Conservation (phyloP, 2,329 filamentous ascomycete species). For the Simplicillium aogashimaense region DNA sequence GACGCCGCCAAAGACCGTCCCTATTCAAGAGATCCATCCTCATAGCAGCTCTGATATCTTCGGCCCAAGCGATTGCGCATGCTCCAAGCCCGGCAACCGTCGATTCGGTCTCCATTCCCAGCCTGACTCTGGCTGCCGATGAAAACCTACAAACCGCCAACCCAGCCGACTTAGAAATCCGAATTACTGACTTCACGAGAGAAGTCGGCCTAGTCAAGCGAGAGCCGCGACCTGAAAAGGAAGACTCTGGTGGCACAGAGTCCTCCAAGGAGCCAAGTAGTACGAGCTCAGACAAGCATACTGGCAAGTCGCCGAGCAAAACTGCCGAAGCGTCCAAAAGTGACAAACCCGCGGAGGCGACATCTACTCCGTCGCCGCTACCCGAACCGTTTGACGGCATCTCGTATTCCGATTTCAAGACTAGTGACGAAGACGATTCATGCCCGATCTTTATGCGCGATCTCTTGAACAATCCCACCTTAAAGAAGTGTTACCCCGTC, state of each 20-base stretch:
- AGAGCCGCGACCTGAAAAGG: not conserved
- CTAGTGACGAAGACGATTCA: constrained; percentile 30
- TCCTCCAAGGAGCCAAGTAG: not conserved
- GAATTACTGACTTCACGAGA: not conserved
- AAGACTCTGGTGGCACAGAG: not conserved
- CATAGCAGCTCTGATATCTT: too few relatives aligned
- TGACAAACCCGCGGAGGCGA: constrained; percentile 13
- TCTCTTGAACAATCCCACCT: constrained; percentile 56
- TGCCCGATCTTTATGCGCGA: constrained; percentile 60
- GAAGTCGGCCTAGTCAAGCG: constrained; percentile 1
- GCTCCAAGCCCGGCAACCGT: too few relatives aligned
- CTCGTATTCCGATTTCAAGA: constrained; percentile 52
- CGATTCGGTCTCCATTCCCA: too few relatives aligned
- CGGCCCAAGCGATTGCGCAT: too few relatives aligned
- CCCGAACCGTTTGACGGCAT: constrained; percentile 60
- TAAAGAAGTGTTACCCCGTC: constrained; percentile 69
- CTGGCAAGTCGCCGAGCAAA: not conserved
- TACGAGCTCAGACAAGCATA: not conserved
- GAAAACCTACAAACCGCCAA: not conserved
- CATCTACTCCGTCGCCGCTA: constrained; percentile 27
- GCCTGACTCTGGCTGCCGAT: too few relatives aligned
- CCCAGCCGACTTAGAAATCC: not conserved
- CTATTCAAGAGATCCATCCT: too few relatives aligned
- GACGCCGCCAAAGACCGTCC: too few relatives aligned
- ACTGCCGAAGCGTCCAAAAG: constrained; percentile 8